These are phyloP conservation scores for Juglanconis juglandina DNA, from an alignment of 2,329 filamentous ascomycete genomes.

Conservation along the genomic window DNA sequence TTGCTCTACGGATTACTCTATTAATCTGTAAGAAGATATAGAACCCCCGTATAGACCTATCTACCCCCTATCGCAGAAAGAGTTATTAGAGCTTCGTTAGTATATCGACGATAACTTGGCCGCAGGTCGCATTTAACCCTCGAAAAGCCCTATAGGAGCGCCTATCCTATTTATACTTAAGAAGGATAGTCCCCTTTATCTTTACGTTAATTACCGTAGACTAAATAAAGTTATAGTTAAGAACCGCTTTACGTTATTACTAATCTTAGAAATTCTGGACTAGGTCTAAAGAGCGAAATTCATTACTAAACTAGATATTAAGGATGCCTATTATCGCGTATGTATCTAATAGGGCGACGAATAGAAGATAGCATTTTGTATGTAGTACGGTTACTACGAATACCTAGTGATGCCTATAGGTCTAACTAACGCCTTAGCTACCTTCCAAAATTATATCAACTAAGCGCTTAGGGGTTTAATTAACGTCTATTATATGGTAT, in stretches of 20 bases:
- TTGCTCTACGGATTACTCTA: too few species aligned
- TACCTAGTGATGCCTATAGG: conserved; percentile 30
- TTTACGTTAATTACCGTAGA: conserved; percentile 24
- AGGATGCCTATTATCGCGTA: conserved; percentile 20
- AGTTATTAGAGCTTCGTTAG: conserved; percentile 1
- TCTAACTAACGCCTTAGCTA: conserved; percentile 20
- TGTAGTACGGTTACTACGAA: conserved; percentile 24
- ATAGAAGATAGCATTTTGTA: conserved; percentile 30
- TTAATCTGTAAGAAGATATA: too few species aligned
- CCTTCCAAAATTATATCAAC: conserved; percentile 16
- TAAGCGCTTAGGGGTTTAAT: neutral
- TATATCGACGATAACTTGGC: neutral
- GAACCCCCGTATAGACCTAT: neutral
- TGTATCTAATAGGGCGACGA: conserved; percentile 24
- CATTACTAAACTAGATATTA: conserved; percentile 17
- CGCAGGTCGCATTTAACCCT: conserved; percentile 2
- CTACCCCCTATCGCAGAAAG: neutral
- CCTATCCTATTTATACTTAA: conserved; percentile 21
- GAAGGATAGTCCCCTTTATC: conserved; percentile 16
- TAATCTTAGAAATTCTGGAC: conserved; percentile 22
- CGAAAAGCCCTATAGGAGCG: neutral
- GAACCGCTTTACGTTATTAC: conserved; percentile 21
- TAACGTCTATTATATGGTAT: conserved; percentile 11
- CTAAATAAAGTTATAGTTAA: conserved; percentile 26
- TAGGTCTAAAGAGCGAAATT: conserved; percentile 12